A percentile compares a stretch with the other conserved stretches of the same genome.
Conservation (phyloP, 192 early-diverging fungal genomes). For the Mycoemilia scoparia region DNA sequence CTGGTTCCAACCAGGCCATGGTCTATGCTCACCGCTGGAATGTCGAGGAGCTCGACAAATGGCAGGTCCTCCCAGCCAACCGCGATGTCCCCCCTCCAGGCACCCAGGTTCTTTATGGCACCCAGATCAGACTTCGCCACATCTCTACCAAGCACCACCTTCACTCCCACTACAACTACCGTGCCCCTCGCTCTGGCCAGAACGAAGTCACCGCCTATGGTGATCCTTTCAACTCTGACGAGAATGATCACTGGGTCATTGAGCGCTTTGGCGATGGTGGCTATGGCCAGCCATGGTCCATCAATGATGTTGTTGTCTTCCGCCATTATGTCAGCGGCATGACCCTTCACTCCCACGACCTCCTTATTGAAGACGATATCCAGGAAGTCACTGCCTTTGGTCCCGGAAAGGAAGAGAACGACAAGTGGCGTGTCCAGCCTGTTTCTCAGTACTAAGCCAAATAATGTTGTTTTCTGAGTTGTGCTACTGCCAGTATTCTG, state of each 20-base stretch:
- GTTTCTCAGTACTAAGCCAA: no score
- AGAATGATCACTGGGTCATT: conserved; percentile 38
- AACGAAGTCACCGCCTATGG: conserved; percentile 38
- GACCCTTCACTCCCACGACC: conserved; percentile 28
- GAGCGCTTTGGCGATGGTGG: conserved; percentile 28
- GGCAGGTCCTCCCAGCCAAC: conserved; percentile 35
- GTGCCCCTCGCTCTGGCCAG: conserved; percentile 27
- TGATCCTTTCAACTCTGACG: conserved; percentile 24
- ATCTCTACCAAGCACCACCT: conserved; percentile 28
- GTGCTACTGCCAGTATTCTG: no score
- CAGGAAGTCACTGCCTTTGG: conserved; percentile 34
- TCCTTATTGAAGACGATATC: conserved; percentile 16
- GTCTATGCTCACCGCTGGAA: conserved; percentile 32
- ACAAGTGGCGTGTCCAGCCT: conserved; percentile 30
- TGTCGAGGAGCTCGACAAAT: conserved; percentile 18
- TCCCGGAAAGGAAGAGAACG: conserved; percentile 32
- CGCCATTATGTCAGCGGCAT: conserved; percentile 31
- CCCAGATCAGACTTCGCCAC: conserved; percentile 32
- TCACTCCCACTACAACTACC: conserved; percentile 34
- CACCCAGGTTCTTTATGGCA: conserved; percentile 23
- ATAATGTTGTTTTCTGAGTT: no score
- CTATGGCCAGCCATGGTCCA: conserved; percentile 28
- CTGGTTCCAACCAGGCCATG: conserved; percentile 35
- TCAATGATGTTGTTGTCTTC: conserved; percentile 22
- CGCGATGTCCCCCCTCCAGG: conserved; percentile 17